Conservation (phyloP, 257 asterid genomes). For the Capsicum baccatum region DNA sequence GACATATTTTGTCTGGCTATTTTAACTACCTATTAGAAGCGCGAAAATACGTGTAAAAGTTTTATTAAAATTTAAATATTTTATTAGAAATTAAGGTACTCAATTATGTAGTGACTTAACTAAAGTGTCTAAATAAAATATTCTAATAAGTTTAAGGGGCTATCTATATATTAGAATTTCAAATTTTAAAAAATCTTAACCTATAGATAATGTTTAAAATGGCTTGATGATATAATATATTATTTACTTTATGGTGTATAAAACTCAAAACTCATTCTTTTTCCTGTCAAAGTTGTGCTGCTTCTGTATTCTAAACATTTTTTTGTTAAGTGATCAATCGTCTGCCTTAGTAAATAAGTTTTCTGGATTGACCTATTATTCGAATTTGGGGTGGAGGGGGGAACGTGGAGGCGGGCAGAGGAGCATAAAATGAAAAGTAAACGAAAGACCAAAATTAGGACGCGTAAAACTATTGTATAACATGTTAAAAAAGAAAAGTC, state of each 20-base stretch:
- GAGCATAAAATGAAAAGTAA: neutral
- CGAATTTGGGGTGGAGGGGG: neutral
- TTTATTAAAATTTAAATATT: too few relatives aligned
- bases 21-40: too few relatives aligned
- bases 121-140: too few relatives aligned
- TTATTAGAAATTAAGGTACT: too few relatives aligned
- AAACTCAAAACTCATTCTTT: neutral
- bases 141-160: too few relatives aligned
- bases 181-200: neutral
- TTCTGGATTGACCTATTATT: neutral
- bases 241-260: neutral
- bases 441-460: neutral
- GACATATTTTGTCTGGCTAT: too few relatives aligned
- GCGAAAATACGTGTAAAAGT: too few relatives aligned
- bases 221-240: neutral
- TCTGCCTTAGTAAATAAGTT: neutral
- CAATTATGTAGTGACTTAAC: too few relatives aligned
- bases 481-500: neutral
- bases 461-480: neutral
- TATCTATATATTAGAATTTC: neutral
- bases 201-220: neutral
- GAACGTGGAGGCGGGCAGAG: neutral
- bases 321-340: neutral
- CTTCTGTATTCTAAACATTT: neutral
- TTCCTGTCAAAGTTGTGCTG: neutral